These are phyloP conservation scores for Brachypodium distachyon DNA, from an alignment of 202 grass and related monocot genomes.

Conservation along the genomic window DNA sequence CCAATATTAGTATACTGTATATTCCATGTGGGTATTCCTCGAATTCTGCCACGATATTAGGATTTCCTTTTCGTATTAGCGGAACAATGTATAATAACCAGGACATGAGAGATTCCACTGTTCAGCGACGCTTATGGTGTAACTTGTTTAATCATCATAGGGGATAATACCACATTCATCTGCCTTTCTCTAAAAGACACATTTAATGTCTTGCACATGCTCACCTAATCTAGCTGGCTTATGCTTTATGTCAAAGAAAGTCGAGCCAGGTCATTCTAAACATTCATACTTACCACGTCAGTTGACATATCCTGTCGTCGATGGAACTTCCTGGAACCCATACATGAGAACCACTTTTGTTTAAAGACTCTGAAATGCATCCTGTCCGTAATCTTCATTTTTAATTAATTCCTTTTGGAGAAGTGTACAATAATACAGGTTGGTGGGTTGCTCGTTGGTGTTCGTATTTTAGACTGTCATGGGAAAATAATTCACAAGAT, in stretches of 20 bases:
- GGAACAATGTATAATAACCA: background rate
- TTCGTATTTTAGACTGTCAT: background rate
- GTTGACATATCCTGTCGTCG: background rate
- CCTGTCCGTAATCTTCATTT: background rate
- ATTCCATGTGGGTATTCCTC: too few relatives aligned
- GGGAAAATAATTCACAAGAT: background rate
- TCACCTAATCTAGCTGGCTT: slow-evolving; percentile 25
- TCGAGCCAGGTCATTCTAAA: slow-evolving; percentile 22
- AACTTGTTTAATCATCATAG: slow-evolving; percentile 20
- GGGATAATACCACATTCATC: background rate
- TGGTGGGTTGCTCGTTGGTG: background rate
- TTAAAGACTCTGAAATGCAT: background rate
- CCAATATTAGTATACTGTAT: too few relatives aligned
- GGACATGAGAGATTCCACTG: background rate
- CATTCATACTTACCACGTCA: slow-evolving; percentile 10
- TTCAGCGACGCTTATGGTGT: slow-evolving; percentile 10
- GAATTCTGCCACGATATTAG: slow-evolving; percentile 6
- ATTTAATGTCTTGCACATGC: slow-evolving; percentile 11
- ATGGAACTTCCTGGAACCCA: background rate
- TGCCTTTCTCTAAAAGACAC: slow-evolving; percentile 26
- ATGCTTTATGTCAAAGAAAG: background rate
- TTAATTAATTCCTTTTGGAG: background rate
- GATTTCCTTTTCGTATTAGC: background rate
- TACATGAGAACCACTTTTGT: background rate
- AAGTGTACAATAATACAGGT: background rate